Base-by-base conservation (phyloP, 495 filamentous ascomycete genomes). In the Aspergillus avenaceus region DNA sequence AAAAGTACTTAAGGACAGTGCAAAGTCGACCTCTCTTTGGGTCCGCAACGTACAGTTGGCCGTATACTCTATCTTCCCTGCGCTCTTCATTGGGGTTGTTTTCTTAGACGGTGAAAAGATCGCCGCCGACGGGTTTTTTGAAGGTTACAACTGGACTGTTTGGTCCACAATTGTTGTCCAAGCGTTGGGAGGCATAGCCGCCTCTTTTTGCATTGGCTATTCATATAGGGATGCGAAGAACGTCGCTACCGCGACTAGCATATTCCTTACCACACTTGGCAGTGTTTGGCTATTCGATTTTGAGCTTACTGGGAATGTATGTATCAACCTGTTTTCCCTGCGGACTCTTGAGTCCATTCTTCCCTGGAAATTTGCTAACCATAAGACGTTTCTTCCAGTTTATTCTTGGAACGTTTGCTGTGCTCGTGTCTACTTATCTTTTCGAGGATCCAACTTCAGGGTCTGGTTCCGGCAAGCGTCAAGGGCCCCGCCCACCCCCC, bases 21-120 rank as follows among this genome's bases (percentile, higher is more conserved):
- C 77, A 9, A 79, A 74, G 19, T 67, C 79, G 4, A 82, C 78
- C 1, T 89, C 89, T 1, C 69, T 97, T 16, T 97, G 93, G 93
- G 83, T 93, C 32, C 83, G 93, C 26, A 98, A 98, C 60, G 85
- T 96, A 44, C 93, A 98, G 65, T 76, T 97, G 21, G 87, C 90
- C 0, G 84, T 97, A 58, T 97, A 95, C 68, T 95, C 90, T 4
- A 71, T 97, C 5, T 88, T 96, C 56, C 86, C 90, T 0, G 88
- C 91, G 1, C 71, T 96, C 0, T 83, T 96, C 53, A 78, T 95
- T 50, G 92, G 91, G 0, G 86, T 98, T 5, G 68, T 95, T 3
- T 84, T 87, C 60, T 86, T 87, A 46, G 93, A 98, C 59, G 93
- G 93, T 9, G 81, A 83, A 47, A 82, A 86, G 46, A 91, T 98